Evolutionary conservation across 805 yeast species (phyloP), one percentile per base, ranked within the genome.

Genomic region (Saccharomycopsis fermentans): DNA sequence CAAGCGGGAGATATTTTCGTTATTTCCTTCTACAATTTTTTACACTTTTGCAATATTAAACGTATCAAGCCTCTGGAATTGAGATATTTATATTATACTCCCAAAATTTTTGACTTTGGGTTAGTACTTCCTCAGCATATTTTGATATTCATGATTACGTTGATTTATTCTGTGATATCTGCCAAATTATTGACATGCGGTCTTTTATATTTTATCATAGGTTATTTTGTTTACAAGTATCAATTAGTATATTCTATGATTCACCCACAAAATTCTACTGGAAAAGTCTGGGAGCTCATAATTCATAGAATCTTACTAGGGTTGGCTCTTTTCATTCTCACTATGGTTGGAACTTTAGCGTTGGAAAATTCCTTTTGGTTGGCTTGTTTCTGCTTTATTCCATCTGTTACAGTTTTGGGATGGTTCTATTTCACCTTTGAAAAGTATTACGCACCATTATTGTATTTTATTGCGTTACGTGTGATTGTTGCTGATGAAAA

Each of bases 201-300:
- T 4, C 70, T 82, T 52, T 79, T 75, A 14, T 82, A 82, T 65
- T 82, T 82, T 61, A 67, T 75, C 11, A 65, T 82, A 36, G 86
- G 86, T 0, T 81, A 75, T 65, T 81, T 79, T 64, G 83, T 80
- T 14, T 82, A 81, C 69, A 82, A 82, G 68, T 82, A 82, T 65
- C 87, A 82, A 70, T 70, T 82, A 62, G 76, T 81, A 17, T 82
- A 81, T 67, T 77, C 82, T 59, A 78, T 77, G 73, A 84, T 82
- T 27, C 86, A 82, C 64, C 82, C 84, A 0, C 83, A 81, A 26
- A 86, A 82, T 67, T 80, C 84, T 14, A 82, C 86, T 0, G 87
- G 87, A 4, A 81, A 81, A 64, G 83, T 80, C 3, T 82, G 87
- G 87, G 84, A 84, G 2, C 78, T 81, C 70, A 80, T 82, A 6